Percentiles rank a stretch among this genome's conserved stretches.
These are phyloP conservation scores for Ganoderma multipileum DNA, from an alignment of 1,284 basidiomycete species.

Conservation along the genomic window DNA sequence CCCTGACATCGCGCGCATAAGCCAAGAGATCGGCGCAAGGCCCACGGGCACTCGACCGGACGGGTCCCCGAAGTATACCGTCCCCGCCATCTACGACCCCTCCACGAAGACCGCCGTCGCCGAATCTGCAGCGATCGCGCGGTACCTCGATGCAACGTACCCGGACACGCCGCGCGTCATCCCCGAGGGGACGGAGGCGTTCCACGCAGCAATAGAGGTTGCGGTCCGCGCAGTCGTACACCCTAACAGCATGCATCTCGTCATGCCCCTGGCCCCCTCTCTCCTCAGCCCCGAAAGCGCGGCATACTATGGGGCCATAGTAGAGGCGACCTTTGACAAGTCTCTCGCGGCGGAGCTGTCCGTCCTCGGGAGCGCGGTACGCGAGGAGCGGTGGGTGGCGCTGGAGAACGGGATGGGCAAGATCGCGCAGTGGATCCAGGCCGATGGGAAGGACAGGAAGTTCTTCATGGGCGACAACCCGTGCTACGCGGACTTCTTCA, in stretches of 20 bases:
- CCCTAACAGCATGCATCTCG: constrained; percentile 1
- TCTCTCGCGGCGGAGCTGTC: constrained; percentile 29
- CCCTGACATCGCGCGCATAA: constrained; percentile 27
- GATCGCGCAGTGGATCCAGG: constrained; percentile 26
- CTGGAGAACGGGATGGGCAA: constrained; percentile 26
- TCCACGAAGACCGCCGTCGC: constrained; percentile 43
- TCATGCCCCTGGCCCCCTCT: constrained; percentile 15
- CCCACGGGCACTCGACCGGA: constrained; percentile 29
- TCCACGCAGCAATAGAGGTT: constrained; percentile 26
- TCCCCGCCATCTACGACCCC: constrained; percentile 38
- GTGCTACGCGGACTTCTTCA: constrained; percentile 29
- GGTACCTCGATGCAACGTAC: constrained; percentile 54
- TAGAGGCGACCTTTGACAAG: constrained; percentile 26
- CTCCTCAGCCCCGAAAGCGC: constrained; percentile 24
- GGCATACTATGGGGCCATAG: constrained; percentile 26
- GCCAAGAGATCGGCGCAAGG: constrained; percentile 23
- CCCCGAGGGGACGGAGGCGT: constrained; percentile 25
- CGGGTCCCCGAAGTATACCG: constrained; percentile 23
- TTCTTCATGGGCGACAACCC: constrained; percentile 29
- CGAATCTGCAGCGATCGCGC: constrained; percentile 51
- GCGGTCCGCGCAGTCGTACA: constrained; percentile 20
- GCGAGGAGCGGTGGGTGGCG: constrained; percentile 23
- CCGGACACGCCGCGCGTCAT: constrained; percentile 44
- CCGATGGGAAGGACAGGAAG: constrained; percentile 14
- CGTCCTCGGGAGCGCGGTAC: constrained; percentile 14